A percentile compares a stretch with the other conserved stretches of the same genome.
Conservation (phyloP, 495 filamentous ascomycete genomes). For the Lichina pygmaea region DNA sequence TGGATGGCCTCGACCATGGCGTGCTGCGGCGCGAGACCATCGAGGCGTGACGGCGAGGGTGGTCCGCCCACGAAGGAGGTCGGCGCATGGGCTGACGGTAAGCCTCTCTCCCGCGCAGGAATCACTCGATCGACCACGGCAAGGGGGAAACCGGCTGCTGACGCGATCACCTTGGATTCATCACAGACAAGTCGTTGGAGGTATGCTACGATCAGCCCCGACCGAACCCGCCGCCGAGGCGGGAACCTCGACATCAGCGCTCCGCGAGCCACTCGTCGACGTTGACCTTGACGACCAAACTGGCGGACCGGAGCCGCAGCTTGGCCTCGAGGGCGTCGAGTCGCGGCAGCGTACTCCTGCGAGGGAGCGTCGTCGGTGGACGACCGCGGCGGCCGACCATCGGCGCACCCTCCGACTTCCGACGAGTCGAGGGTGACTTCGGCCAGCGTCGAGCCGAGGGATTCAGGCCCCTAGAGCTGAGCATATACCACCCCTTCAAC, state of each 20-base stretch:
- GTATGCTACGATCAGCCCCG: slow-evolving; percentile 23
- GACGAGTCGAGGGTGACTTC: slow-evolving; percentile 16
- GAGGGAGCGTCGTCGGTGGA: slow-evolving; percentile 17
- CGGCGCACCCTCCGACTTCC: slow-evolving; percentile 25
- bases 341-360: slow-evolving; percentile 22
- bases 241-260: slow-evolving; percentile 16
- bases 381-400: slow-evolving; percentile 18
- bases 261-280: slow-evolving; percentile 6
- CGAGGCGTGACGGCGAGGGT: background rate
- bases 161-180: background rate
- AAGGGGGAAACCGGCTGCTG: background rate
- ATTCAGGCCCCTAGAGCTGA: slow-evolving; percentile 50
- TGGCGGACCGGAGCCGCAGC: background rate
- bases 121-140: background rate
- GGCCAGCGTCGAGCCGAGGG: slow-evolving; percentile 9
- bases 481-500: slow-evolving; percentile 38
- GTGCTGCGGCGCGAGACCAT: background rate
- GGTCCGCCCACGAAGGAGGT: background rate
- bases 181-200: slow-evolving; percentile 17
- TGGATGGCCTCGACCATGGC: background rate
- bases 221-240: slow-evolving; percentile 20
- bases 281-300: background rate
- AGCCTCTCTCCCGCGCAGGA: background rate
- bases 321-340: slow-evolving; percentile 16
- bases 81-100: background rate